Evolutionary conservation across 352 stramenopile species (phyloP).

Genomic region (Phytophthora pluvialis): DNA sequence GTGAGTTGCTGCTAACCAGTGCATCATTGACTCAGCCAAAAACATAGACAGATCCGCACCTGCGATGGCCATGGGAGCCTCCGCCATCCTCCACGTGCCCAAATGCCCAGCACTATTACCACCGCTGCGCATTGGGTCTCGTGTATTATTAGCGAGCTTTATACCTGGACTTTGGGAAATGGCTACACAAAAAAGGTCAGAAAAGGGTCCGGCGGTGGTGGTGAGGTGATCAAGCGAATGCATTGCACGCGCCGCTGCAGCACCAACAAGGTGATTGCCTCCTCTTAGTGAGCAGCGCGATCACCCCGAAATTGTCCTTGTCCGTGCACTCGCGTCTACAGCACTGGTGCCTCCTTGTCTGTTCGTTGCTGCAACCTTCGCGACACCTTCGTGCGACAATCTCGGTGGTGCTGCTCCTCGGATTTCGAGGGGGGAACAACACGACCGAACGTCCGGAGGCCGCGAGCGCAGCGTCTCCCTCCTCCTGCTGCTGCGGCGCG

Average conservation of each 20-base stretch:
- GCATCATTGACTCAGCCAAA: background rate
- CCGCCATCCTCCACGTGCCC: constrained; percentile 14
- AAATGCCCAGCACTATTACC: background rate
- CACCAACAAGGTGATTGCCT: too few species aligned
- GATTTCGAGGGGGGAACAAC: constrained; percentile 33
- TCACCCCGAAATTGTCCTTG: too few species aligned
- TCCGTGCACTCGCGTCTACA: too few species aligned
- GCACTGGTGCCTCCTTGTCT: background rate
- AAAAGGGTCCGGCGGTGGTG: too few species aligned
- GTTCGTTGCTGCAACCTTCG: constrained; percentile 11
- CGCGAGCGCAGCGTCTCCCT: constrained; percentile 1
- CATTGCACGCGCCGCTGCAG: background rate
- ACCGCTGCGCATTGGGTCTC: background rate
- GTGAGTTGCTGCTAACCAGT: background rate
- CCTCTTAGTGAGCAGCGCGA: too few species aligned
- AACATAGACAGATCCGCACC: constrained; percentile 2
- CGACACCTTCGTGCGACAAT: constrained; percentile 9
- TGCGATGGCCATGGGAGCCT: constrained; percentile 33
- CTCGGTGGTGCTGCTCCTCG: constrained; percentile 8
- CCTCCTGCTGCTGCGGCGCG: background rate
- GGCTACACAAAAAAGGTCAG: background rate
- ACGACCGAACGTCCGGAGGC: constrained; percentile 9
- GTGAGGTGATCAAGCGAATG: background rate
- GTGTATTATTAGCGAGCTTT: constrained; percentile 11
- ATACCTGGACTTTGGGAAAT: background rate